Conservation (phyloP, 805 yeast species). For the Candida morakotiae region DNA sequence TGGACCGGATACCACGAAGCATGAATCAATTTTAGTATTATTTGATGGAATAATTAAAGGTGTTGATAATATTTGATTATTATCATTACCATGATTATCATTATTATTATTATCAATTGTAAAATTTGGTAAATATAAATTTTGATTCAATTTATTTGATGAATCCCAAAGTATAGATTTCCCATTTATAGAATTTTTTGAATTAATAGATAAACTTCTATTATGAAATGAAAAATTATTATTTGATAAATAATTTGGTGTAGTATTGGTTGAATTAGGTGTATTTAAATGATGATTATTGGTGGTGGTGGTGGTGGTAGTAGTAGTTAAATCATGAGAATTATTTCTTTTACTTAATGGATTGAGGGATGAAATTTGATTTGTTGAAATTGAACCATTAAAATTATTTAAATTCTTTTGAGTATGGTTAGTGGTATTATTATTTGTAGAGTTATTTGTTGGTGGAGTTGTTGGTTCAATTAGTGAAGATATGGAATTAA, state of each 20-base stretch:
- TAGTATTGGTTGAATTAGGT: conserved; percentile 8
- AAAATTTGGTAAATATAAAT: conserved; percentile 25
- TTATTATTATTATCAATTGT: conserved; percentile 17
- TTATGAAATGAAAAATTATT: conserved; percentile 1
- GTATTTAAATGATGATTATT: conserved; percentile 3
- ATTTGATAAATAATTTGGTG: too few relatives aligned
- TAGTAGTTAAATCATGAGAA: neutral
- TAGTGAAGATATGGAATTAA: conserved; percentile 41
- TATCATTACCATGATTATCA: too few relatives aligned
- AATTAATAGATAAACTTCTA: neutral
- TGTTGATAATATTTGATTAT: conserved; percentile 6
- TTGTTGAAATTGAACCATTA: neutral
- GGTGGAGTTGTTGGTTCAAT: conserved; percentile 55
- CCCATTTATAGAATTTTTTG: neutral
- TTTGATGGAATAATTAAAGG: conserved; percentile 7
- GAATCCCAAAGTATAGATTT: conserved; percentile 28
- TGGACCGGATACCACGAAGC: conserved; percentile 2
- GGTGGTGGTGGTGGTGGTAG: neutral
- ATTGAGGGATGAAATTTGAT: neutral
- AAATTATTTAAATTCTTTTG: neutral
- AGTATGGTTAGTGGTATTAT: neutral
- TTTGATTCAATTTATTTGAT: conserved; percentile 20
- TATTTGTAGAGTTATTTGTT: conserved; percentile 4
- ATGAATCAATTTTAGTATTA: too few relatives aligned
- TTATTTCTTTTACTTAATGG: neutral